Conservation (phyloP, 1,284 basidiomycete species). For the Cutaneotrichosporon dermatis region DNA sequence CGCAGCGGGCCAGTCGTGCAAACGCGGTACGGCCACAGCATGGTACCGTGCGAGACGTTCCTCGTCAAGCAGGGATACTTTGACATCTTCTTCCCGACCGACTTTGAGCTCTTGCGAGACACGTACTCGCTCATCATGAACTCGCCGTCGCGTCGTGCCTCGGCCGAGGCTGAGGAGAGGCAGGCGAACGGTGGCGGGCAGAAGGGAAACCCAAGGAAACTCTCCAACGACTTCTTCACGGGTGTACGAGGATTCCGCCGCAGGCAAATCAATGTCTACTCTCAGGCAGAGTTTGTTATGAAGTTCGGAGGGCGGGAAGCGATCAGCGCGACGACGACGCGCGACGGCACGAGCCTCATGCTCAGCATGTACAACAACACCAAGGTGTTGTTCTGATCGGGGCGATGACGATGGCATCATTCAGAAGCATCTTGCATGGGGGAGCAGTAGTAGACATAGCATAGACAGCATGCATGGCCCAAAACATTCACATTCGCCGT, state of each 20-base stretch:
- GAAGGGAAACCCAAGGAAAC: not conserved
- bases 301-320: constrained; percentile 36
- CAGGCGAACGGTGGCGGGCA: not conserved
- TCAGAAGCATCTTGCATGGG: too few species aligned
- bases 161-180: constrained; percentile 7
- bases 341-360: constrained; percentile 44
- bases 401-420: not conserved
- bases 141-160: constrained; percentile 28
- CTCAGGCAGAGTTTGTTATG: constrained; percentile 43
- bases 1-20: constrained; percentile 92
- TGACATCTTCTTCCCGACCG: constrained; percentile 98
- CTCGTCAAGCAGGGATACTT: constrained; percentile 94
- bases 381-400: constrained; percentile 45
- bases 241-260: constrained; percentile 38
- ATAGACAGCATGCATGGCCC: constrained; percentile 6
- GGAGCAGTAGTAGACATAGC: not conserved
- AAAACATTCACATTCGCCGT: not conserved
- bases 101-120: constrained; percentile 77
- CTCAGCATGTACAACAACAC: constrained; percentile 47
- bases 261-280: constrained; percentile 38
- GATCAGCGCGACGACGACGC: constrained; percentile 31
- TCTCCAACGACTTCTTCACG: constrained; percentile 28
- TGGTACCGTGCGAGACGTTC: constrained; percentile 84
- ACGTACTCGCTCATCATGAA: constrained; percentile 77
- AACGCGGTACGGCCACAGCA: constrained; percentile 76